Evolutionary conservation across 2,329 filamentous ascomycete genomes (phyloP).

Genomic region (Truncatella angustata): DNA sequence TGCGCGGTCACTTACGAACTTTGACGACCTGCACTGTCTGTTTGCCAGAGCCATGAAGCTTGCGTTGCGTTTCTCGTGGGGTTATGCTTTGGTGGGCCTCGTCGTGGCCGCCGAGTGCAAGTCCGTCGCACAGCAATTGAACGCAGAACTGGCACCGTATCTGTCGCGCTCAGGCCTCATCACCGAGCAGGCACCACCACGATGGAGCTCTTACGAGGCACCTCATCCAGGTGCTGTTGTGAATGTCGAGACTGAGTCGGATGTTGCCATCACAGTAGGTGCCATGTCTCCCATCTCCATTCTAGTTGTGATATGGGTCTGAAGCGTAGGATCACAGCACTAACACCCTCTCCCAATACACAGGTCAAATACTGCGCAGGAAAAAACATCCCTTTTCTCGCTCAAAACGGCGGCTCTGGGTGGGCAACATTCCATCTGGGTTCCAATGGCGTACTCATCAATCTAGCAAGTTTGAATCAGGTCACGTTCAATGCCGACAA

Average conservation of each 20-base stretch:
- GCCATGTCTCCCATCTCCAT: no score
- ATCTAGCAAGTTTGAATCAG: background rate
- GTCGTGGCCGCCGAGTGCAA: no score
- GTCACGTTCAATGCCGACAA: background rate
- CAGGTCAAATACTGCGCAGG: constrained; percentile 12
- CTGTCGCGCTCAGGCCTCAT: no score
- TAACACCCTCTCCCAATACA: background rate
- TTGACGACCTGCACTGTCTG: no score
- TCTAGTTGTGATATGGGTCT: no score
- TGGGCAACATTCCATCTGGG: background rate
- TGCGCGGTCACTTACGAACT: no score
- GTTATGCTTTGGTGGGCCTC: no score
- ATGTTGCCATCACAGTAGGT: constrained; percentile 15
- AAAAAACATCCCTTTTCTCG: background rate
- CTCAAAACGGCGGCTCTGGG: background rate
- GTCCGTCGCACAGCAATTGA: no score
- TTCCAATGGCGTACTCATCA: background rate
- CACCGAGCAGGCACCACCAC: constrained; percentile 4
- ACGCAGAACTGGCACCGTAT: no score
- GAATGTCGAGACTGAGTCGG: constrained; percentile 15
- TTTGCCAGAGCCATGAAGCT: no score
- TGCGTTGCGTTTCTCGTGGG: no score
- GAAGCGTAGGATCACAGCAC: background rate
- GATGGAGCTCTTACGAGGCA: constrained; percentile 18
- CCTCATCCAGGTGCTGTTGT: constrained; percentile 17